Evolutionary conservation across 2,329 filamentous ascomycete genomes (phyloP), one percentile per base, ranked within the genome.

Genomic region (Fusarium napiforme): DNA sequence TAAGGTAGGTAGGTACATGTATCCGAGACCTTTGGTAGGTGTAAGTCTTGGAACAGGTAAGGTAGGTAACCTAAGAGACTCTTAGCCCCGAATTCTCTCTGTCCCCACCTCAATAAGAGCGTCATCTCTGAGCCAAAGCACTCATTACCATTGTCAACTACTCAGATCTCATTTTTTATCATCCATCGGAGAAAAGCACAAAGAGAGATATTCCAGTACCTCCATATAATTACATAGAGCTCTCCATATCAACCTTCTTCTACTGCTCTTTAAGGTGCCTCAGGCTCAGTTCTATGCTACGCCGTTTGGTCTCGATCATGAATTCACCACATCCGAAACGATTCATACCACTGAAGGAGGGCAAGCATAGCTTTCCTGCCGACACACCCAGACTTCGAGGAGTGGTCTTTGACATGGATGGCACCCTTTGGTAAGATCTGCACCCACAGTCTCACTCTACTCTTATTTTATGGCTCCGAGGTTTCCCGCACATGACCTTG

Each of bases 351-450:
- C 80, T 92, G 55, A 84, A 83, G 65, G 78, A 81, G 26, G 82
- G 81, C 11, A 74, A 77, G 15, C 60, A 70, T 56, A 71, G 69
- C 16, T 72, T 81, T 9, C 76, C 80, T 7, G 74, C 78, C 30
- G 78, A 79, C 14, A 79, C 82, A 28, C 87, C 87, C 4, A 84
- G 79, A 64, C 81, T 93, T 34, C 85, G 85, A 68, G 91, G 91
- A 7, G 83, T 92, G 4, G 87, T 98, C 19, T 98, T 98, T 83
- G 96, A 99, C 83, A 93, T 99, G 72, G 96, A 99, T 82, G 96
- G 96, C 7, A 99, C 96, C 30, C 83, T 98, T 68, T 98, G 93
- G 95, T 97, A 83, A 84, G 91, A 86, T 26, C 49, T 55, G 45
- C 39, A 63, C 60, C 55, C 15, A 16, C 45, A 47, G 45, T 47